Evolutionary conservation across 176 grass and related monocot species (phyloP), one percentile per base, ranked within the genome.

Genomic region (Neostapfia colusana): DNA sequence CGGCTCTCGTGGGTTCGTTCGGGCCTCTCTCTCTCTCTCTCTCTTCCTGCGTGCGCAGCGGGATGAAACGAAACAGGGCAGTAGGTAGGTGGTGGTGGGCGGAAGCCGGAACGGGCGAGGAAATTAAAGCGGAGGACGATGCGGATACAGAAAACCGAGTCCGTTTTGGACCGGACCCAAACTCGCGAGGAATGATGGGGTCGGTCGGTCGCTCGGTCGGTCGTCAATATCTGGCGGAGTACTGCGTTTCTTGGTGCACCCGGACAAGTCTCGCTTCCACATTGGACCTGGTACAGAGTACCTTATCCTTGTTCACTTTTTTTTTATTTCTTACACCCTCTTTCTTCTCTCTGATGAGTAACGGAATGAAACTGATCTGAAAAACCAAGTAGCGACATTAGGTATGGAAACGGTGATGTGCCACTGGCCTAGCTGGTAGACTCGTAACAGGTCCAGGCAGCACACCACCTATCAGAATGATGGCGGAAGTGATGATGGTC

Each of bases 121-220:
- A 88, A 79, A 75, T 67, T 83, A 80, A 77, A 70, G 42, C 24
- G 8, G 51, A 84, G 8, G 51, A 50, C 35, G 67, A 84, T 39
- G 50, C 20, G 70, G 48, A n/a, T n/a, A n/a, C n/a, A 39, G n/a
- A n/a, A 26, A 28, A 53, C 28, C 18, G 45, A 10, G 41, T 36
- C 44, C 23, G 58, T 65, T 79, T 79, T 69, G 69, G 81, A 88
- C 86, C 81, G 75, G 84, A 88, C 84, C 86, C 75, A 79, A 75
- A 79, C 36, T 35, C 73, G 8, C 15, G 38, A 11, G 56, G 25
- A 31, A 68, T 6, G 69, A 79, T 64, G 79, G 75, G 44, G 59
- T 83, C 70, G 57, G 57, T 56, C 63, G 61, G 74, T 67, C 14
- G 21, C 59, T 83, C 70, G 57, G 57, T 56, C 63, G 61, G 74